A percentile compares a stretch with the other conserved stretches of the same genome.
Evolutionary conservation across 2,329 filamentous ascomycete species (phyloP).

Genomic region (Cladosporium sp.): DNA sequence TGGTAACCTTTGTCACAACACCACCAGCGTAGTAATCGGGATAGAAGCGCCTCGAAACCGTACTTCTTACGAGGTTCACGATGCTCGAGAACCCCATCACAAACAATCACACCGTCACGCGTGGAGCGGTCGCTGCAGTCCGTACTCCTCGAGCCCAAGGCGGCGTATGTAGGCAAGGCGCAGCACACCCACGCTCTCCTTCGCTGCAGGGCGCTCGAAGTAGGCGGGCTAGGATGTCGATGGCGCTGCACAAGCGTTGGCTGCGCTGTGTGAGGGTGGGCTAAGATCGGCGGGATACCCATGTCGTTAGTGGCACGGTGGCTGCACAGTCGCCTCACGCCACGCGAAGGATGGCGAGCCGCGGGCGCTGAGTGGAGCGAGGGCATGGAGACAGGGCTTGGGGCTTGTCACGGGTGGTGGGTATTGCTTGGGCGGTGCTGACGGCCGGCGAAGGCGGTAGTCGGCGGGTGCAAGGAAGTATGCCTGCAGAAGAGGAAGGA

Average conservation of each 20-base stretch:
- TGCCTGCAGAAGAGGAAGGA: background rate
- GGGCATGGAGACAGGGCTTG: background rate
- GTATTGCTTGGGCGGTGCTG: background rate
- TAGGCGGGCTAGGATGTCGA: background rate
- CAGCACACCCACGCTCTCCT: constrained; percentile 5
- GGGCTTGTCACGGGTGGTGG: background rate
- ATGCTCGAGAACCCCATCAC: background rate
- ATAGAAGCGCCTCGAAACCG: too few species aligned
- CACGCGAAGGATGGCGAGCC: constrained; percentile 4
- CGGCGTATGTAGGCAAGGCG: background rate
- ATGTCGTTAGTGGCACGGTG: constrained; percentile 8
- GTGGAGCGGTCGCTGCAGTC: background rate
- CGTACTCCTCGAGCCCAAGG: background rate
- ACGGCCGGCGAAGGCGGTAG: background rate
- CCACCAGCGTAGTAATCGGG: too few species aligned
- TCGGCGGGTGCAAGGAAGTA: background rate
- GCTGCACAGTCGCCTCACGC: constrained; percentile 10
- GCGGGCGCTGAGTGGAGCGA: constrained; percentile 3
- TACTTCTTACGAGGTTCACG: too few species aligned
- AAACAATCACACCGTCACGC: background rate
- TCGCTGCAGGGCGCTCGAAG: constrained; percentile 7
- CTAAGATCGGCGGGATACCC: constrained; percentile 5
- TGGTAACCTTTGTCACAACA: too few species aligned
- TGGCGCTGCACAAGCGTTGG: constrained; percentile 11
- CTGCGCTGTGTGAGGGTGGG: background rate